phyloP scores from a whole-genome alignment of 176 grass and related monocot species.

The Calamus simplicifolius region DNA sequence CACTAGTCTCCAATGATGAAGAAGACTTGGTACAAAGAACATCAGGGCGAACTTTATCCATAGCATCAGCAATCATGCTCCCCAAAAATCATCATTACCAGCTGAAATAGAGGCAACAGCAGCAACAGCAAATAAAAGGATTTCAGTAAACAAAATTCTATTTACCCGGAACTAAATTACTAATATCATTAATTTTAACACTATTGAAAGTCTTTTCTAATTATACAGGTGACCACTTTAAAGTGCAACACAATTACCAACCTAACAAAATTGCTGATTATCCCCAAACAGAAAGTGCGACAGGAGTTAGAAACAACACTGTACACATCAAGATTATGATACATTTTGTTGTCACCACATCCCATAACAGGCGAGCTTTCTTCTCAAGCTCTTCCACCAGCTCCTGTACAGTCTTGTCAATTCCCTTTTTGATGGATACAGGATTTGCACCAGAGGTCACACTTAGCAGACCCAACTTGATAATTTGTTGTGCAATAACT shows the following conservation, averaged over 20 bases:
- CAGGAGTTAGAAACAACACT: too few species aligned
- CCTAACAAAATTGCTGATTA: too few species aligned
- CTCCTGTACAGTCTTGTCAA: conserved; percentile 74
- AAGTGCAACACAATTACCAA: too few species aligned
- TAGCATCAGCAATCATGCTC: conserved; percentile 81
- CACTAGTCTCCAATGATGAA: conserved; percentile 82
- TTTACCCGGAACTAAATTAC: too few species aligned
- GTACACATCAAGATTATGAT: neutral
- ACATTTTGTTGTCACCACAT: conserved; percentile 78
- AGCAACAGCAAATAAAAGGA: conserved; percentile 24
- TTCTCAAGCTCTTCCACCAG: conserved; percentile 77
- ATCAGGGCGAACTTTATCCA: conserved; percentile 87
- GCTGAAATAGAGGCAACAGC: conserved; percentile 78
- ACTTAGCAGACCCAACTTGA: conserved; percentile 64
- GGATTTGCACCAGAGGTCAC: conserved; percentile 91
- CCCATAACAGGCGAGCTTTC: conserved; percentile 70
- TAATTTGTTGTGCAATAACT: conserved; percentile 85
- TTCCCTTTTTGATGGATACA: conserved; percentile 84
- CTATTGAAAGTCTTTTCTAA: too few species aligned
- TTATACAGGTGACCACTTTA: too few species aligned
- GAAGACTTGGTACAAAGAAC: conserved; percentile 90
- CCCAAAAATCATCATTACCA: conserved; percentile 86
- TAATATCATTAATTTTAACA: too few species aligned
- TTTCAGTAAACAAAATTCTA: neutral
- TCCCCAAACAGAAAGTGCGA: too few species aligned